These are phyloP conservation scores for Ulmus americana DNA, from an alignment of 331 rosid genomes.

Conservation along the genomic window DNA sequence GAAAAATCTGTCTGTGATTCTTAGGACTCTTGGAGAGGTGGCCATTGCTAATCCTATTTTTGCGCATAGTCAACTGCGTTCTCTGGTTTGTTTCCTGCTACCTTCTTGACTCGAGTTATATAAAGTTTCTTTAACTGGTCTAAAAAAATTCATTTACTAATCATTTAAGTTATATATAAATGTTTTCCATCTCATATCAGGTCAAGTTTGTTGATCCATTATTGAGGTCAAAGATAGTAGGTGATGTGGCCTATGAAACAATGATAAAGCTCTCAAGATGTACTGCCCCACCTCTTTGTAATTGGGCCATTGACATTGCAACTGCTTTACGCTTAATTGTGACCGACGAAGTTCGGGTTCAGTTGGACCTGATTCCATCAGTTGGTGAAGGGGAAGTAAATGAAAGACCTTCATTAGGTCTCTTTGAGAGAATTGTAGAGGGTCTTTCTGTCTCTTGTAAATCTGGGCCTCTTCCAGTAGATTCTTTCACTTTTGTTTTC, in stretches of 20 bases:
- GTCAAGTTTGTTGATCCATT: slow-evolving; percentile 83
- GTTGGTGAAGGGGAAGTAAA: slow-evolving; percentile 50
- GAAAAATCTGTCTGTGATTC: slow-evolving; percentile 54
- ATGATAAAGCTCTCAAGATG: slow-evolving; percentile 80
- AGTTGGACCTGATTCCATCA: slow-evolving; percentile 53
- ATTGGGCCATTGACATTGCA: slow-evolving; percentile 88
- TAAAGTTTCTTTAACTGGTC: background rate
- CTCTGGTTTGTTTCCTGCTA: slow-evolving; percentile 58
- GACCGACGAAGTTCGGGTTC: slow-evolving; percentile 55
- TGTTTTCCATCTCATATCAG: slow-evolving; percentile 40
- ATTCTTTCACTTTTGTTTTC: slow-evolving; percentile 87
- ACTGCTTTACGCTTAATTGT: slow-evolving; percentile 76
- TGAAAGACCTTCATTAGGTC: slow-evolving; percentile 43
- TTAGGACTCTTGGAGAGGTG: slow-evolving; percentile 84
- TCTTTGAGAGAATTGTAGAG: slow-evolving; percentile 64
- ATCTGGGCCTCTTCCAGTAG: slow-evolving; percentile 91
- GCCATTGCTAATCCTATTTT: slow-evolving; percentile 79
- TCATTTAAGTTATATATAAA: background rate
- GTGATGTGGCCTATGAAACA: slow-evolving; percentile 82
- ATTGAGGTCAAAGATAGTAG: slow-evolving; percentile 70
- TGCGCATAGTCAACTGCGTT: slow-evolving; percentile 80
- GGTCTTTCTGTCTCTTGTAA: slow-evolving; percentile 80
- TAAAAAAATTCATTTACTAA: background rate
- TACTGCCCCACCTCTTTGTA: slow-evolving; percentile 76
- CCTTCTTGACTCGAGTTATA: slow-evolving; percentile 6